Evolutionary conservation across 2,329 filamentous ascomycete genomes (phyloP).

Genomic region (Cadophora malorum): DNA sequence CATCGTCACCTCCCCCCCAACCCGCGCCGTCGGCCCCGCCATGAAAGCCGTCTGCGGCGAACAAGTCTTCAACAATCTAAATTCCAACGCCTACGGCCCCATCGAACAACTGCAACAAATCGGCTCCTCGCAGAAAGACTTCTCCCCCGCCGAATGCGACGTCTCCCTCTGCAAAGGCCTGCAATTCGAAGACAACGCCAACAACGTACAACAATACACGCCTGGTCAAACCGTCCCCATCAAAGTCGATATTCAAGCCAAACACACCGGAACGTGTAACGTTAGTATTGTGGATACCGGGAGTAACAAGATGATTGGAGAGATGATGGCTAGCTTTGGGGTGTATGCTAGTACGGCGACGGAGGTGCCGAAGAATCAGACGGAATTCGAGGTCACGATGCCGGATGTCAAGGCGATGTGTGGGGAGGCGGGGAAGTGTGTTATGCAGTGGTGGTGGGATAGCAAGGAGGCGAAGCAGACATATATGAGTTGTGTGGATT

Average conservation of each 20-base stretch:
- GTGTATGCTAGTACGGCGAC: neutral
- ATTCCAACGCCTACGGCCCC: constrained; percentile 41
- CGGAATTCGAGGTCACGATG: constrained; percentile 59
- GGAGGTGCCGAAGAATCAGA: constrained; percentile 52
- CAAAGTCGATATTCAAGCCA: neutral
- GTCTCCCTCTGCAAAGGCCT: constrained; percentile 57
- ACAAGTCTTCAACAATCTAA: constrained; percentile 47
- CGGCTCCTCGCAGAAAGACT: constrained; percentile 45
- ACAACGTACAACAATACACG: constrained; percentile 51
- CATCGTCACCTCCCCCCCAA: constrained; percentile 51
- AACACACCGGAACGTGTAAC: neutral
- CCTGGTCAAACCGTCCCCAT: neutral
- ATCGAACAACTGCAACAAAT: constrained; percentile 47
- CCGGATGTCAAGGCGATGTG: constrained; percentile 55
- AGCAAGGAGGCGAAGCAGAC: constrained; percentile 56
- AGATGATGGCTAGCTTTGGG: neutral
- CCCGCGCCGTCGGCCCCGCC: constrained; percentile 51
- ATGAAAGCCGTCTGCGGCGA: constrained; percentile 54
- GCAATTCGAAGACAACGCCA: constrained; percentile 51
- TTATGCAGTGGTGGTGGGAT: constrained; percentile 61
- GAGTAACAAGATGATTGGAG: neutral
- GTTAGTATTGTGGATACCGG: neutral
- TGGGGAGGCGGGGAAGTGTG: constrained; percentile 54
- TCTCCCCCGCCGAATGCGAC: constrained; percentile 44
- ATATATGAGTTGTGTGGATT: constrained; percentile 36